Conservation (phyloP, 768 basidiomycete genomes). For the Podaxis sp. region DNA sequence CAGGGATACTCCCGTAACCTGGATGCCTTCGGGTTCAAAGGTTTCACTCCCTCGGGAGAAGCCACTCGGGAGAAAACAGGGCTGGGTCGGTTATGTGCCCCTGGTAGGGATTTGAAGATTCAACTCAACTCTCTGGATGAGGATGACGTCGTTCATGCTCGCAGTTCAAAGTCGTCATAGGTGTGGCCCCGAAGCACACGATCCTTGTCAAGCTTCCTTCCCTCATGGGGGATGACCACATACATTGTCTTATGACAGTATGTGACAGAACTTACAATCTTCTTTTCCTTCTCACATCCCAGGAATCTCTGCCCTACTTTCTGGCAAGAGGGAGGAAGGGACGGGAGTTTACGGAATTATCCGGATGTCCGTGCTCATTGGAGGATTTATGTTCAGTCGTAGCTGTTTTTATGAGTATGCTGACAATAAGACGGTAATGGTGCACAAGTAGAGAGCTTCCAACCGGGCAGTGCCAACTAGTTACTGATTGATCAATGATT, state of each 20-base stretch:
- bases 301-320: background rate
- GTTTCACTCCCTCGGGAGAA: background rate
- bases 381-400: too few relatives aligned
- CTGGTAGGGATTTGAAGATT: background rate
- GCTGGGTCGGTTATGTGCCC: background rate
- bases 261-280: background rate
- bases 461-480: too few relatives aligned
- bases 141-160: background rate
- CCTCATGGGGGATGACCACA: background rate
- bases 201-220: background rate
- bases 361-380: too few relatives aligned
- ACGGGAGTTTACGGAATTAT: too few relatives aligned
- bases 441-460: too few relatives aligned
- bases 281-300: background rate
- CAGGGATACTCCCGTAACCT: background rate
- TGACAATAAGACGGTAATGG: too few relatives aligned
- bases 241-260: background rate
- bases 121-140: background rate
- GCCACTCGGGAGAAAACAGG: background rate
- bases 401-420: too few relatives aligned
- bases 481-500: too few relatives aligned
- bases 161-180: background rate
- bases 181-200: background rate
- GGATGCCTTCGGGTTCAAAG: background rate
- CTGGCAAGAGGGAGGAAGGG: too few relatives aligned